Evolutionary conservation across 1,139 yeast genomes (phyloP).

Genomic region (Saccharomyces pastorianus): DNA sequence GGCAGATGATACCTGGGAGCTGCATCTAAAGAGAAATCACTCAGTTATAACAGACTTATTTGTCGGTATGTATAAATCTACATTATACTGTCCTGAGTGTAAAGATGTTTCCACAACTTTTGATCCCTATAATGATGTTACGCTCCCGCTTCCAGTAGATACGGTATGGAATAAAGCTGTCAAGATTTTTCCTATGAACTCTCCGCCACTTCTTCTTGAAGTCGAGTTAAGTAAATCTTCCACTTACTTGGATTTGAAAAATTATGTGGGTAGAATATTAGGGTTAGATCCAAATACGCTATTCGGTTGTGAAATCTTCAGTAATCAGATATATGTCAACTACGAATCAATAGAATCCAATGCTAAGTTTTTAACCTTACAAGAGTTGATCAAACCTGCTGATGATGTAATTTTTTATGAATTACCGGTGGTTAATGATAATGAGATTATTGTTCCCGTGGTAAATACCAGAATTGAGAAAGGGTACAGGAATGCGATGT

Average conservation of each 20-base stretch:
- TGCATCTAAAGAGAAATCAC: slow-evolving; percentile 74
- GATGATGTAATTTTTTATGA: slow-evolving; percentile 71
- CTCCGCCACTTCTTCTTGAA: slow-evolving; percentile 45
- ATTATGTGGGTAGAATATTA: slow-evolving; percentile 49
- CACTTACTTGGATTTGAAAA: slow-evolving; percentile 55
- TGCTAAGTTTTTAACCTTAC: slow-evolving; percentile 54
- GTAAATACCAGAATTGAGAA: slow-evolving; percentile 45
- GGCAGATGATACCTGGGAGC: slow-evolving; percentile 74
- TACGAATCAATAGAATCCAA: slow-evolving; percentile 55
- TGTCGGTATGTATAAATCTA: slow-evolving; percentile 85
- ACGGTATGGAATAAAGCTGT: slow-evolving; percentile 67
- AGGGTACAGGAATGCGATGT: slow-evolving; percentile 32
- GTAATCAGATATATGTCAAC: slow-evolving; percentile 58
- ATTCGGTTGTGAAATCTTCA: slow-evolving; percentile 64
- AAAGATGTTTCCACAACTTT: slow-evolving; percentile 75
- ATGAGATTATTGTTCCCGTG: slow-evolving; percentile 63
- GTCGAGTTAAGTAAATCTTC: slow-evolving; percentile 66
- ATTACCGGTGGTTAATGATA: slow-evolving; percentile 34
- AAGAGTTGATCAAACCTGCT: slow-evolving; percentile 54
- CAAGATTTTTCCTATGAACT: slow-evolving; percentile 51
- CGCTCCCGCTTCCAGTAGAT: slow-evolving; percentile 78
- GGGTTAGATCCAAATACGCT: slow-evolving; percentile 39
- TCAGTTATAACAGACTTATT: slow-evolving; percentile 79
- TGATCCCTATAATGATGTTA: slow-evolving; percentile 88
- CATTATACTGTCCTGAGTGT: slow-evolving; percentile 82